A percentile compares a stretch with the other conserved stretches of the same genome.
Conservation (phyloP, 139 green algal species). For the Asterochloris sp. region DNA sequence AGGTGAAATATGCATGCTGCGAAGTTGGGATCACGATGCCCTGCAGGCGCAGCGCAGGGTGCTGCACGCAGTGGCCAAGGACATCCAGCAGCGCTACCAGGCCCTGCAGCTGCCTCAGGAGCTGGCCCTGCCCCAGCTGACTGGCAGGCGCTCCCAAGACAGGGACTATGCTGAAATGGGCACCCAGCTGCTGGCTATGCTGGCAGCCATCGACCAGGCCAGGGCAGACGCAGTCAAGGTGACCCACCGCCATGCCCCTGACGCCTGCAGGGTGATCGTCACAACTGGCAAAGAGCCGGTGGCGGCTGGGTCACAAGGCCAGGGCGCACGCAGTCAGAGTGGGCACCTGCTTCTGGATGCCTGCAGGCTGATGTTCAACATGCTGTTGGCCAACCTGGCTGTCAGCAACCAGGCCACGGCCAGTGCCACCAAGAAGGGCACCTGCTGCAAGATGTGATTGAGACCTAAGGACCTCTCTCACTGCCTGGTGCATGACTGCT, state of each 20-base stretch:
- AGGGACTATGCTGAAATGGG: neutral
- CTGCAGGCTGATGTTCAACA: neutral
- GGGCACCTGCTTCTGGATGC: neutral
- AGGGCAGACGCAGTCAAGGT: slow-evolving; percentile 1
- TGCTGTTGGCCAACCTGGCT: too few relatives aligned
- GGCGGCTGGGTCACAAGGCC: neutral
- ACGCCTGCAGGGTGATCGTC: too few relatives aligned
- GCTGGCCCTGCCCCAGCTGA: neutral
- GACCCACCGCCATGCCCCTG: neutral
- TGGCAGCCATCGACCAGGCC: slow-evolving; percentile 10
- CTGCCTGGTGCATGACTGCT: too few relatives aligned
- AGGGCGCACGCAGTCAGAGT: neutral
- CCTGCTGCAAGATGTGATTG: too few relatives aligned
- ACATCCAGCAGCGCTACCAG: slow-evolving; percentile 15
- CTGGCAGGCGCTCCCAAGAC: slow-evolving; percentile 1
- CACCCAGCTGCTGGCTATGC: slow-evolving; percentile 3
- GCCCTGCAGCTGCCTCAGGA: slow-evolving; percentile 4
- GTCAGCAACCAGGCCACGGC: too few relatives aligned
- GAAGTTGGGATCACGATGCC: neutral
- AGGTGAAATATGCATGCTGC: too few relatives aligned
- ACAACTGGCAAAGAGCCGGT: too few relatives aligned
- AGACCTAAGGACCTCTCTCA: too few relatives aligned
- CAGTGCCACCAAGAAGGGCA: too few relatives aligned
- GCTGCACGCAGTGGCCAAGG: slow-evolving; percentile 3
- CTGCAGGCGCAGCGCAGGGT: slow-evolving; percentile 3